A percentile compares a stretch with the other conserved stretches of the same genome.
Conservation (phyloP, 108 stramenopile genomes). For the Nitzschia putrida region DNA sequence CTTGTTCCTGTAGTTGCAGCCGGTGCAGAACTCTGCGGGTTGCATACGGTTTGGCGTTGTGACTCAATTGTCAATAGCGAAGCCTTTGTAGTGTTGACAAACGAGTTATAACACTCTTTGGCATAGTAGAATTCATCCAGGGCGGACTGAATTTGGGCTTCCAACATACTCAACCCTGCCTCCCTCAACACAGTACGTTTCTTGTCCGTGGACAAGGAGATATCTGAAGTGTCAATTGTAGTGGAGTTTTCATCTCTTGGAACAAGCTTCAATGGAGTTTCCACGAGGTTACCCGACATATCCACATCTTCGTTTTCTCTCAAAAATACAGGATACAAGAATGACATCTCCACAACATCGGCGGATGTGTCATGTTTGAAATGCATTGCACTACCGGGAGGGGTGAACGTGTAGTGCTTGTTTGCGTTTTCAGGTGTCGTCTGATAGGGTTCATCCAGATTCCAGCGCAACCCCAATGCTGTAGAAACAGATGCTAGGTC, state of each 20-base stretch:
- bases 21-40: too few species aligned
- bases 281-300: constrained; percentile 2
- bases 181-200: constrained; percentile 1
- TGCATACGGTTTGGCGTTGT: too few species aligned
- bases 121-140: constrained; percentile 4
- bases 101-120: constrained; percentile 1
- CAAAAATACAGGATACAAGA: constrained; percentile 11
- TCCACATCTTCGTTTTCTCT: background rate
- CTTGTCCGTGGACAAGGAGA: background rate
- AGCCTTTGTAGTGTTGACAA: background rate
- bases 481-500: constrained; percentile 30
- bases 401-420: constrained; percentile 20
- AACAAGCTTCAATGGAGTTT: background rate
- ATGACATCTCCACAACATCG: background rate
- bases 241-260: background rate
- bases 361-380: background rate
- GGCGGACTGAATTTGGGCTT: constrained; percentile 1
- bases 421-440: constrained; percentile 3
- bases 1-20: too few species aligned
- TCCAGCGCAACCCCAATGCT: constrained; percentile 31
- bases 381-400: constrained; percentile 29
- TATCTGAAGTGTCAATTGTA: background rate
- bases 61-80: background rate
- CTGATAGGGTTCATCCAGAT: constrained; percentile 16
- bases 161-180: background rate